Evolutionary conservation across 2,329 filamentous ascomycete genomes (phyloP).

Genomic region (Penicillium sp.): DNA sequence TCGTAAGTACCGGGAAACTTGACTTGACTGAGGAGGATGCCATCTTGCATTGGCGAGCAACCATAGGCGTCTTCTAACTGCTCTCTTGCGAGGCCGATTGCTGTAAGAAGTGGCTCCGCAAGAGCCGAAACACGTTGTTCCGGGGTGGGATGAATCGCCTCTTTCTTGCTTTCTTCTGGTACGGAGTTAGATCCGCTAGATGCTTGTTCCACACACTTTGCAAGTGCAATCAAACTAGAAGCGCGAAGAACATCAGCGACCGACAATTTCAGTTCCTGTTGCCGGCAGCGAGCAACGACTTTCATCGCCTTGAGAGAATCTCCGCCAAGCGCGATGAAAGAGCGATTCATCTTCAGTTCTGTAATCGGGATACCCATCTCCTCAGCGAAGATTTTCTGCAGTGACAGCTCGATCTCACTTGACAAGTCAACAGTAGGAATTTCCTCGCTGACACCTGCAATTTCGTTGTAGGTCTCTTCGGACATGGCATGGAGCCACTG

Average conservation of each 20-base stretch:
- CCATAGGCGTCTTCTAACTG: conserved; percentile 8
- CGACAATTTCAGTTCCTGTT: not conserved
- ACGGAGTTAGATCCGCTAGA: not conserved
- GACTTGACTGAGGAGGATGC: conserved; percentile 12
- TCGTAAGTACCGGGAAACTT: conserved; percentile 7
- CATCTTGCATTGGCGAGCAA: conserved; percentile 14
- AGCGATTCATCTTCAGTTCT: conserved; percentile 1
- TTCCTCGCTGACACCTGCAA: not conserved
- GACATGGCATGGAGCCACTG: conserved; percentile 1
- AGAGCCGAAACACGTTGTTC: not conserved
- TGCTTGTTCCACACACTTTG: not conserved
- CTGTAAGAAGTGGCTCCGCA: not conserved
- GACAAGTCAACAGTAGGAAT: not conserved
- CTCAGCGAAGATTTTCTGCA: not conserved
- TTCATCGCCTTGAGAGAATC: conserved; percentile 3
- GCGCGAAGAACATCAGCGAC: conserved; percentile 1
- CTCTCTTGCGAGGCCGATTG: not conserved
- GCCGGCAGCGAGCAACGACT: not conserved
- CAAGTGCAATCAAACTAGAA: not conserved
- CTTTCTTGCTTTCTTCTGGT: not conserved
- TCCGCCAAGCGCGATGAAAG: conserved; percentile 2
- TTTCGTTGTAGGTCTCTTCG: conserved; percentile 2
- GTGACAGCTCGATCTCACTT: not conserved
- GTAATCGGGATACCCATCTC: not conserved
- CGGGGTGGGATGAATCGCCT: not conserved